Evolutionary conservation across 2,329 filamentous ascomycete genomes (phyloP), one percentile per base, ranked within the genome.

Genomic region (Pyricularia sp.): DNA sequence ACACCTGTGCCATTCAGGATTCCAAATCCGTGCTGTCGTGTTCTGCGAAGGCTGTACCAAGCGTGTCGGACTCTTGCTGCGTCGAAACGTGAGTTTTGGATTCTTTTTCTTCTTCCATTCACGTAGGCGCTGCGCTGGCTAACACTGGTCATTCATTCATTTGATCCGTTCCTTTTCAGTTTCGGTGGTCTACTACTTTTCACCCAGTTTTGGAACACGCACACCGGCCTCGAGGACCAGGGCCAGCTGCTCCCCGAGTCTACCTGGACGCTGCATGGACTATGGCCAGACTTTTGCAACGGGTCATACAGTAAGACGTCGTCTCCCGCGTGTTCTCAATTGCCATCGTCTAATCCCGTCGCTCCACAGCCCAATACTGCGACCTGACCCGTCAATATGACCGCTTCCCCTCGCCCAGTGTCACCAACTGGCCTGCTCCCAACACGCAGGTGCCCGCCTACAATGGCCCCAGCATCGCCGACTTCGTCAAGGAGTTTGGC

Each of bases 301-400:
- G 42, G 42, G 17, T 50, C 42, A n/a, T 50, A 50, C 17, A 50
- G 42, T 50, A 50, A n/a, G 42, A n/a, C 42, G 6, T n/a, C 17
- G n/a, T 50, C 4, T 0, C 42, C 2, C 17, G 42, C 11, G 9
- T 33, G n/a, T 50, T n/a, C 17, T 50, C 42, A 20, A 50, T n/a
- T 50, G 42, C 4, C 42, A 50, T n/a, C 42, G 42, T 50, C 42
- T 50, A 50, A 50, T n/a, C 42, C 42, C 42, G 4, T 50, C 42
- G 17, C 42, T 50, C 42, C 42, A 50, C 42, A 50, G 42, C 42
- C 42, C 42, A 50, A 17, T 50, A 50, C 42, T 50, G 42, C 77
- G 88, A 91, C 73, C 75, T 89, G 30, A 83, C 75, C 68, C 84
- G 88, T 0, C 88, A 91, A 76, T 90, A 88, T 72, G 88, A 90